Evolutionary conservation across 1,139 yeast species (phyloP).

Genomic region (Meyerozyma smithsonii): DNA sequence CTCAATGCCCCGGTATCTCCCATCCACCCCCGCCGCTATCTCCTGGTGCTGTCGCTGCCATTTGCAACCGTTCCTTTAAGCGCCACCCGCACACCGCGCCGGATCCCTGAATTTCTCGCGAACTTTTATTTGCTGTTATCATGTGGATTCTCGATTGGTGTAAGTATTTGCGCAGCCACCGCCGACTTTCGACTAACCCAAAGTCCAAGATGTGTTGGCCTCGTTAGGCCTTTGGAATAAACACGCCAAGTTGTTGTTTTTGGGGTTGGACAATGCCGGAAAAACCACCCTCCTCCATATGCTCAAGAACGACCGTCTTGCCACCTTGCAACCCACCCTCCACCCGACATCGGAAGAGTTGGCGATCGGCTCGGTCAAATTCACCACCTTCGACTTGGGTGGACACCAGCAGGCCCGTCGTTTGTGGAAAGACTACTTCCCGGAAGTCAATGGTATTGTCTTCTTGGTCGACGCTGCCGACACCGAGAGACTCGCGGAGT

Average conservation of each 20-base stretch:
- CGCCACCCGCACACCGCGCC: not conserved
- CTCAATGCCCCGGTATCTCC: too few species aligned
- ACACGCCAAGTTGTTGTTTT: conserved; percentile 91
- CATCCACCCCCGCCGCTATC: not conserved
- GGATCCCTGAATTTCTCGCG: not conserved
- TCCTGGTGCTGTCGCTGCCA: too few species aligned
- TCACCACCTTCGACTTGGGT: conserved; percentile 97
- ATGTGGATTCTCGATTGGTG: conserved; percentile 46
- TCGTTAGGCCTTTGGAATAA: conserved; percentile 96
- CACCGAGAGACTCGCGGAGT: conserved; percentile 90
- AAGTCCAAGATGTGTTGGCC: conserved; percentile 87
- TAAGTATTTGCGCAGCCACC: conserved; percentile 19
- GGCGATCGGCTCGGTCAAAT: conserved; percentile 92
- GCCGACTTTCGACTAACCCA: conserved; percentile 17
- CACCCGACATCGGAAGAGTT: conserved; percentile 98
- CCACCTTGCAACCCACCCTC: conserved; percentile 94
- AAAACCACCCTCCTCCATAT: conserved; percentile 94
- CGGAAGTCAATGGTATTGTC: conserved; percentile 96
- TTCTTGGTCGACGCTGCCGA: conserved; percentile 97
- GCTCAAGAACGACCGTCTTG: conserved; percentile 96
- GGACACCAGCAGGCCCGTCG: conserved; percentile 99
- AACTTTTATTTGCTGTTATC: conserved; percentile 3
- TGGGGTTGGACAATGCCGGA: conserved; percentile 98
- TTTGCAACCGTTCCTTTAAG: not conserved
- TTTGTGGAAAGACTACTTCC: conserved; percentile 98